Evolutionary conservation across 495 filamentous ascomycete genomes (phyloP).

Genomic region (Parmelia sp.): DNA sequence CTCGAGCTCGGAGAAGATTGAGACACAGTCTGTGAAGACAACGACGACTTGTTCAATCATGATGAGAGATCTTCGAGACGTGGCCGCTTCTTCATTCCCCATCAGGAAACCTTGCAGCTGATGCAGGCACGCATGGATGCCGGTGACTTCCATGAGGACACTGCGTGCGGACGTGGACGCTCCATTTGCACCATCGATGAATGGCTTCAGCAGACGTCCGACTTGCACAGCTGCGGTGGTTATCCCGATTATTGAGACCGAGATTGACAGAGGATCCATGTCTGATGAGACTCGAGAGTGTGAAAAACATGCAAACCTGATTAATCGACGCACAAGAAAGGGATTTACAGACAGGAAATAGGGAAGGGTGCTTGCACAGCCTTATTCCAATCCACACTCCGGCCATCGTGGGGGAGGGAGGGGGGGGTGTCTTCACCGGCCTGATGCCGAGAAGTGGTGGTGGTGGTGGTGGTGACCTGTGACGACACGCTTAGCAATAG

Average conservation of each 20-base stretch:
- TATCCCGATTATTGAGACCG: constrained; percentile 25
- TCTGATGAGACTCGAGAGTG: background rate
- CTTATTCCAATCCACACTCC: background rate
- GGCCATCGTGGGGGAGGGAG: background rate
- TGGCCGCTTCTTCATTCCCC: constrained; percentile 20
- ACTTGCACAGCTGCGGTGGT: constrained; percentile 23
- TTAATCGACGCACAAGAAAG: background rate
- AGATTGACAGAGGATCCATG: constrained; percentile 25
- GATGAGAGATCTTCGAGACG: constrained; percentile 22
- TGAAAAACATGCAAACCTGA: background rate
- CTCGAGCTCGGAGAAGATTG: constrained; percentile 30
- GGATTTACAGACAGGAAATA: background rate
- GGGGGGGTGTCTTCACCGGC: background rate
- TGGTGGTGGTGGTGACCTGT: too few relatives aligned
- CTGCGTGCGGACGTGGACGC: constrained; percentile 21
- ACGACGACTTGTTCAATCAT: constrained; percentile 28
- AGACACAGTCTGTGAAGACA: constrained; percentile 28
- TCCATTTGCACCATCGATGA: constrained; percentile 19
- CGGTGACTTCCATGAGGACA: constrained; percentile 22
- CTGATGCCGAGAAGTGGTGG: background rate
- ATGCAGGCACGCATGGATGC: constrained; percentile 22
- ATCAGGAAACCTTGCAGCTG: constrained; percentile 23
- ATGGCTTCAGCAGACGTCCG: constrained; percentile 17
- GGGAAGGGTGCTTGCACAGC: background rate
- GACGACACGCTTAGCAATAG: background rate